Conservation (phyloP, 306 rosid species). For the Cicer bijugum region DNA sequence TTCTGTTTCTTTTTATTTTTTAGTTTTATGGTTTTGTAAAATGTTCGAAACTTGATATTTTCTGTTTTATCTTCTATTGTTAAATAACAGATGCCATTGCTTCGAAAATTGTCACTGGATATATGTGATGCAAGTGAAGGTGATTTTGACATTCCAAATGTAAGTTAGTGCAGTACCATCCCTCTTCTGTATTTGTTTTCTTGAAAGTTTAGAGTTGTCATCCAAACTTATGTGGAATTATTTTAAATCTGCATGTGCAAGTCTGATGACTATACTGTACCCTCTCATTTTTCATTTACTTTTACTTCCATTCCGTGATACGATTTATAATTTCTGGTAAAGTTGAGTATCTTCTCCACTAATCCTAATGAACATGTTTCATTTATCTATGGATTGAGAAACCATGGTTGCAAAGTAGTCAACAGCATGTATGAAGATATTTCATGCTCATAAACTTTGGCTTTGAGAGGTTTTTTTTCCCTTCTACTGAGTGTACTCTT, state of each 20-base stretch:
- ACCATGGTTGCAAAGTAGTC: constrained; percentile 11
- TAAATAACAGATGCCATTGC: constrained; percentile 65
- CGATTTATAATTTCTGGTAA: not conserved
- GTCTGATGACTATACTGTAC: not conserved
- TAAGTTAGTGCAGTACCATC: constrained; percentile 50
- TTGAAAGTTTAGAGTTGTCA: constrained; percentile 23
- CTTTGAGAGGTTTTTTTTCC: not conserved
- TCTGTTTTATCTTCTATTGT: constrained; percentile 35
- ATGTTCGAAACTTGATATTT: constrained; percentile 30
- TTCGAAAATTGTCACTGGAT: constrained; percentile 74
- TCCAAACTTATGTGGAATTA: constrained; percentile 22
- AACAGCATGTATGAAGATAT: constrained; percentile 1
- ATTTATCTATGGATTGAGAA: not conserved
- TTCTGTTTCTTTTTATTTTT: not conserved
- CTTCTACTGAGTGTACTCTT: constrained; percentile 8
- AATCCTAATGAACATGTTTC: not conserved
- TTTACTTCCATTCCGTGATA: constrained; percentile 10
- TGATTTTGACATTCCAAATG: constrained; percentile 71
- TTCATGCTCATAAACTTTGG: not conserved
- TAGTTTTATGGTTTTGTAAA: constrained; percentile 14
- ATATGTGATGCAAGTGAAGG: constrained; percentile 79
- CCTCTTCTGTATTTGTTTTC: constrained; percentile 13
- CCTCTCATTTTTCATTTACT: constrained; percentile 12
- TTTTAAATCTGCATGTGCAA: constrained; percentile 5
- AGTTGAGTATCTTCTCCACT: constrained; percentile 14